phyloP scores from a whole-genome alignment of 2,329 filamentous ascomycete genomes.

The Diplodia mutila region DNA sequence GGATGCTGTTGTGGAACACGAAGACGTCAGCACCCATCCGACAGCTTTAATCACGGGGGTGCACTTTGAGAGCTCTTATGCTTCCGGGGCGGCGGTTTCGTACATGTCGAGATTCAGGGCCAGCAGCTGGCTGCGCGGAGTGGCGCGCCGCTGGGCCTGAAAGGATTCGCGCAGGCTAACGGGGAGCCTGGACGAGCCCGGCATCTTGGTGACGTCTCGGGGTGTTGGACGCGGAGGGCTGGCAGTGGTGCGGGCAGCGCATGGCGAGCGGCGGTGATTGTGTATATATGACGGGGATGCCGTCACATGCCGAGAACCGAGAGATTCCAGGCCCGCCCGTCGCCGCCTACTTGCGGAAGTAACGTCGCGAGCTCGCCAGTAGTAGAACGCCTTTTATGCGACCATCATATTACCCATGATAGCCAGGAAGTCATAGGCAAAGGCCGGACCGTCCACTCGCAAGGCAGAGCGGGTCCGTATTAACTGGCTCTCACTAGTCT shows the following conservation, averaged over 20 bases:
- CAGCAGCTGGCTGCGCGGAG: constrained; percentile 60
- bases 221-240: neutral
- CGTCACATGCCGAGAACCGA: constrained; percentile 18
- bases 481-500: neutral
- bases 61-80: neutral
- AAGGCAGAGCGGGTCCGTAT: neutral
- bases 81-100: constrained; percentile 37
- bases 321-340: constrained; percentile 3
- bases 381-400: neutral
- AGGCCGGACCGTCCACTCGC: neutral
- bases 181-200: constrained; percentile 70
- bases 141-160: constrained; percentile 59
- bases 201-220: constrained; percentile 34
- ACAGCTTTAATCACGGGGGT: neutral
- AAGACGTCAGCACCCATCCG: neutral
- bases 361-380: neutral
- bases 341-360: neutral
- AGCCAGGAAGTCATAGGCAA: neutral
- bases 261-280: neutral
- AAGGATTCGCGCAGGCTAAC: constrained; percentile 71
- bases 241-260: neutral
- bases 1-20: constrained; percentile 14
- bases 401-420: neutral
- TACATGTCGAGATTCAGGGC: constrained; percentile 71
- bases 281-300: constrained; percentile 19